Evolutionary conservation across 176 grass and related monocot genomes (phyloP), one percentile per base, ranked within the genome.

Genomic region (Secale cereale): DNA sequence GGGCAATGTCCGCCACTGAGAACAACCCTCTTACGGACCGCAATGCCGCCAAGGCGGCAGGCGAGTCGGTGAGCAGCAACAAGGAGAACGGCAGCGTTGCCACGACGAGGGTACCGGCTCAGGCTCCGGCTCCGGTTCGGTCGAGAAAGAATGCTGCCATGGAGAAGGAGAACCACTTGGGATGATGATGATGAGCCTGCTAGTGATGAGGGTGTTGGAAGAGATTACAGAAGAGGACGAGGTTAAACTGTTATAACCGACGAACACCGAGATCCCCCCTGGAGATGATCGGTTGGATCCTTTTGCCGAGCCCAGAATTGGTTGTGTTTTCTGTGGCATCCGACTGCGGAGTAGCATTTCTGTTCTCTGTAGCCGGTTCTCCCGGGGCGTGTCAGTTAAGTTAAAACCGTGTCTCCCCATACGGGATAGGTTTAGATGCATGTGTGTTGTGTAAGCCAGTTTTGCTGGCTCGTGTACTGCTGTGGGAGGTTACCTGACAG

Each of bases 21-120:
- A 76, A 29, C 76, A 92, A 87, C 73, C 83, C 89, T 12, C 88
- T 99, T 6, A 89, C 84, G 3, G 94, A 94, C 63, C 90, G 81
- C 75, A 99, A 99, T 59, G 78, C 86, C 10, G 77, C 64, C 15
- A 94, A 91, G 62, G 74, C 90, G 62, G 74, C 90, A 4, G 88
- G 84, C 36, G 84, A 90, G 39, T 76, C 80, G 0, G 20, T 30
- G 27, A 89, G 76, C 31, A 86, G 41, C 66, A 84, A 35, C 66
- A 96, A 99, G 76, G 91, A 92, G 17, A 89, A 74, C 82, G 63
- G 61, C 4, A 29, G 85, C 14, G 61, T 76, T 12, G 15, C 41
- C 28, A 15, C 9, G 2, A 54, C 52, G 52, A 57, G 52, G 52
- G 17, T 3, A 8, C 52, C 52, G 19, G 52, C 52, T 57, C 52